A percentile compares a stretch with the other conserved stretches of the same genome.
Evolutionary conservation across 257 asterid species (phyloP).

Genomic region (Ophiorrhiza pumila): DNA sequence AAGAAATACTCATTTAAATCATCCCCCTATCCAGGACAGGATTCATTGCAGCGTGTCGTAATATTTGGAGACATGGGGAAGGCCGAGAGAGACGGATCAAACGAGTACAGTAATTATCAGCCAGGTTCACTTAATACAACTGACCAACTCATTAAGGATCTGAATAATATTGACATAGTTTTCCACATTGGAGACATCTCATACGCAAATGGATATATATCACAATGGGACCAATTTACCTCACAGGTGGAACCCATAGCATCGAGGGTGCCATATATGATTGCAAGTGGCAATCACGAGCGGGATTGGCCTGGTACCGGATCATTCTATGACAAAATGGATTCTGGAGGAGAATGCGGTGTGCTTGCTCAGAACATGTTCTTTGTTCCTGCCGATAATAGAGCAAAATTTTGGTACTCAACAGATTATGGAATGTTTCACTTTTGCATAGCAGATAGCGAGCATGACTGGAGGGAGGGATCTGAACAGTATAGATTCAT

Average conservation of each 20-base stretch:
- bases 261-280: slow-evolving; percentile 81
- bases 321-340: slow-evolving; percentile 33
- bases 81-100: slow-evolving; percentile 96
- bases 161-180: slow-evolving; percentile 45
- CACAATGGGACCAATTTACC: slow-evolving; percentile 95
- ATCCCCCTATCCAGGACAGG: slow-evolving; percentile 92
- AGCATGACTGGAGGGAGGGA: slow-evolving; percentile 51
- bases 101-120: slow-evolving; percentile 77
- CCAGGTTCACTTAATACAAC: slow-evolving; percentile 87
- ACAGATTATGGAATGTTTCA: slow-evolving; percentile 49
- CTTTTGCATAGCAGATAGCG: slow-evolving; percentile 43
- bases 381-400: slow-evolving; percentile 45
- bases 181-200: slow-evolving; percentile 55
- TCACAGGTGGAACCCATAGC: slow-evolving; percentile 83
- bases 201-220: slow-evolving; percentile 50
- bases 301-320: slow-evolving; percentile 49
- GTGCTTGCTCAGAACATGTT: slow-evolving; percentile 49
- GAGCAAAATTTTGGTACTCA: slow-evolving; percentile 53
- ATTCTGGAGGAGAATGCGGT: slow-evolving; percentile 61
- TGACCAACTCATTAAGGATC: slow-evolving; percentile 70
- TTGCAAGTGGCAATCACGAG: slow-evolving; percentile 64
- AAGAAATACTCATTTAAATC: slow-evolving; percentile 62
- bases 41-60: slow-evolving; percentile 77
- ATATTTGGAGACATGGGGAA: slow-evolving; percentile 97
- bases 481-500: slow-evolving; percentile 42